Base-by-base conservation (phyloP, 306 rosid genomes). In the Medicago arabica region DNA sequence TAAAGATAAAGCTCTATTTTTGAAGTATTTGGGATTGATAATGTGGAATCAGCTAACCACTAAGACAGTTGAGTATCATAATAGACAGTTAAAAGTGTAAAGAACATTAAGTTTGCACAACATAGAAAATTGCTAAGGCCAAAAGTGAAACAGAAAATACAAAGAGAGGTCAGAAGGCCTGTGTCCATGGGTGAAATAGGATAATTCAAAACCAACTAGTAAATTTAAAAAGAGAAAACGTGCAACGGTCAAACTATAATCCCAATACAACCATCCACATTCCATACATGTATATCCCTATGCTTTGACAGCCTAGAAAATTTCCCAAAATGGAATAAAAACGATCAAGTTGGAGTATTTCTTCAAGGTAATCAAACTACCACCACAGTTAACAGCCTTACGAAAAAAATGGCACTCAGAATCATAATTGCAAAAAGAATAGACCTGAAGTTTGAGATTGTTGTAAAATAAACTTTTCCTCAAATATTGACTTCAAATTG, bases 391-490 rank as follows among this genome's bases (percentile, higher is more conserved):
- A 25, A 25, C 28, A 25, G 4, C 4, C 31, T 28, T 28, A 28
- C 31, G 31, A 3, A 28, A 3, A 28, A 28, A 28, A 28, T 28
- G 31, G 31, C 31, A 46, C 41, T 44, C 12, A 71, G 58, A 70
- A 69, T 80, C 43, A 18, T 13, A 78, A 47, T 67, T 39, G 23
- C 39, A 65, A 21, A 74, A 83, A 21, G 39, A 74, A 79, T 55
- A 70, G 39, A 95, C 98, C 98, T 89, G 98, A 88, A 83, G 87
- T 90, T 75, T 94, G 97, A 55, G 92, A 86, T 87, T 86, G 89
- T 81, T 90, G 98, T 34, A 97, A 90, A 80, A 92, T 81, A 81
- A 94, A 92, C 74, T 94, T 94, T 81, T 94, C 97, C 84, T 94
- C 98, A 81, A 92, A 88, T 17, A 86, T 85, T 72, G 97, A 85